Percentiles rank a stretch among this genome's conserved stretches.
phyloP scores from a whole-genome alignment of 495 filamentous ascomycete genomes.

The Talaromyces nanjingensis region DNA sequence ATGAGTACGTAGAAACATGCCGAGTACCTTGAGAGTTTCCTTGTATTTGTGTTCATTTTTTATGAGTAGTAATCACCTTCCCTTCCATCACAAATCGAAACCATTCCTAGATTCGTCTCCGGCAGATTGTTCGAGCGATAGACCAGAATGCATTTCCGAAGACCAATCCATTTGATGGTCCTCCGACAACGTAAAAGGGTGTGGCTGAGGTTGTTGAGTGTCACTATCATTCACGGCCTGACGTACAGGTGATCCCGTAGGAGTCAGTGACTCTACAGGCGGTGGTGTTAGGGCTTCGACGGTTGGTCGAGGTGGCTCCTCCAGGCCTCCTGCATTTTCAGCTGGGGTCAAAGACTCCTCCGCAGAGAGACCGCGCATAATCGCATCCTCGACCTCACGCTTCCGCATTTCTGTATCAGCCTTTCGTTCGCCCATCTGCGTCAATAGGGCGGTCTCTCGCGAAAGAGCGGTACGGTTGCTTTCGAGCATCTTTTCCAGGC shows the following conservation, averaged over 20 bases:
- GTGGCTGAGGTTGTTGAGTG: conserved; percentile 16
- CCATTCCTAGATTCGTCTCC: conserved; percentile 16
- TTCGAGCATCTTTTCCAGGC: conserved; percentile 74
- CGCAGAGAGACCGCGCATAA: conserved; percentile 68
- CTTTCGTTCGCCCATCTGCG: conserved; percentile 53
- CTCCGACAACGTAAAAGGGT: conserved; percentile 10
- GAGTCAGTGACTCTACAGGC: conserved; percentile 43
- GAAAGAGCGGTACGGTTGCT: conserved; percentile 62
- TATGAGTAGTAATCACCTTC: not conserved
- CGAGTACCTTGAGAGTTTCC: not conserved
- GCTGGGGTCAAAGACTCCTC: conserved; percentile 33
- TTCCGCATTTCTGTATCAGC: conserved; percentile 67
- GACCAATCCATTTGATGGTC: conserved; percentile 12
- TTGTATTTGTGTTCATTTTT: not conserved
- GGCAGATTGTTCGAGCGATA: conserved; percentile 10
- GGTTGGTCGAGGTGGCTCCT: conserved; percentile 53
- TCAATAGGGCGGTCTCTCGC: conserved; percentile 56
- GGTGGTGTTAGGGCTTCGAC: conserved; percentile 82
- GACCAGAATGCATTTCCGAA: not conserved
- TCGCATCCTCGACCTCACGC: conserved; percentile 79
- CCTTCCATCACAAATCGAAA: conserved; percentile 7
- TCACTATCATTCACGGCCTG: conserved; percentile 6
- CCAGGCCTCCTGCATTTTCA: conserved; percentile 28
- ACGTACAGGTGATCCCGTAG: conserved; percentile 32
- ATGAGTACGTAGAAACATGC: not conserved